Evolutionary conservation across 2,329 filamentous ascomycete species (phyloP).

Genomic region (Fusarium denticulatum): DNA sequence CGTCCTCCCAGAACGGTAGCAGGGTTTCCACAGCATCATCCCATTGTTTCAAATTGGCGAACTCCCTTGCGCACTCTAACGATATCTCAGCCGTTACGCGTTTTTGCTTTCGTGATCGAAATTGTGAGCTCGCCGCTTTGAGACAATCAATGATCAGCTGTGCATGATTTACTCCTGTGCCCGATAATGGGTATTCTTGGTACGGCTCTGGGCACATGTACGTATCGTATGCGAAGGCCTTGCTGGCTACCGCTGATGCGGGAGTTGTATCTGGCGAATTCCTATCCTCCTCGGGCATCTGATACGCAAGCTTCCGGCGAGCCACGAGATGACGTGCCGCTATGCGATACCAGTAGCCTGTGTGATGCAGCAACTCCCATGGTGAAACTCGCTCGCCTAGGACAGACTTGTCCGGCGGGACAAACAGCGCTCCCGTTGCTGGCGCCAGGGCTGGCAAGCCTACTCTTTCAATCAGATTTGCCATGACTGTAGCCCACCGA

Average conservation of each 20-base stretch:
- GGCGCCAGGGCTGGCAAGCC: conserved; percentile 61
- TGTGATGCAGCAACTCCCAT: conserved; percentile 72
- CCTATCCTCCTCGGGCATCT: conserved; percentile 68
- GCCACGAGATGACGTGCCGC: conserved; percentile 66
- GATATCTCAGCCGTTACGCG: conserved; percentile 66
- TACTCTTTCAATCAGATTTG: conserved; percentile 65
- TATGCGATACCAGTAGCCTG: conserved; percentile 73
- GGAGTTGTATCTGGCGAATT: conserved; percentile 59
- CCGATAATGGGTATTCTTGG: conserved; percentile 65
- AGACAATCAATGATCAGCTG: conserved; percentile 65
- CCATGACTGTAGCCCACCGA: conserved; percentile 73
- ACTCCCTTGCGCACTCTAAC: conserved; percentile 66
- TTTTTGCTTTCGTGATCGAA: conserved; percentile 62
- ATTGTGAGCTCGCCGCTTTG: conserved; percentile 62
- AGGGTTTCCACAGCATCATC: conserved; percentile 64
- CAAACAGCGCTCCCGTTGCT: conserved; percentile 57
- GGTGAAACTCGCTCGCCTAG: conserved; percentile 68
- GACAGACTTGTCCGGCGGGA: conserved; percentile 67
- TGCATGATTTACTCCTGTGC: conserved; percentile 64
- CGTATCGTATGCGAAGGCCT: conserved; percentile 69
- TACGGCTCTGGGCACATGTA: conserved; percentile 74
- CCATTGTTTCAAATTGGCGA: conserved; percentile 62
- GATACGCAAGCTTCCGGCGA: conserved; percentile 63
- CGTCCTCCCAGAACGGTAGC: conserved; percentile 66
- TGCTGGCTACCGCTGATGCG: conserved; percentile 58